Percentiles rank a stretch among this genome's conserved stretches.
Conservation (phyloP, 139 green algal genomes). For the Chlorella sp. region DNA sequence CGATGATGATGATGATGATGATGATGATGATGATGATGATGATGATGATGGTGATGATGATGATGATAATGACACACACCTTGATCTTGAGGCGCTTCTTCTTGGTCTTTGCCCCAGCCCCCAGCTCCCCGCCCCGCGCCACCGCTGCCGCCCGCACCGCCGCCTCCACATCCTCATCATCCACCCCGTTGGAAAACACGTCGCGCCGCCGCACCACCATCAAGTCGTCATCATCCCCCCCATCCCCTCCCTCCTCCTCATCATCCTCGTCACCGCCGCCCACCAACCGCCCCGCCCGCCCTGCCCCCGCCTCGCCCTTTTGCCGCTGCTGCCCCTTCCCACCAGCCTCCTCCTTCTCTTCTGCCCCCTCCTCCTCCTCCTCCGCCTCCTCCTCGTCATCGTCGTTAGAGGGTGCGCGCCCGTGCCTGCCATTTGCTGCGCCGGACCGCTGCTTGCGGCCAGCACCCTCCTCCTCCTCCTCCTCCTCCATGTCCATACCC, state of each 20-base stretch:
- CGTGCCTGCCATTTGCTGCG: too few relatives aligned
- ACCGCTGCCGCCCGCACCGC: background rate
- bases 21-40: too few relatives aligned
- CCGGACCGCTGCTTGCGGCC: too few relatives aligned
- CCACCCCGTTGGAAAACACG: slow-evolving; percentile 31
- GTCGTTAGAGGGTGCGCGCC: too few relatives aligned
- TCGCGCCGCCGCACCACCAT: slow-evolving; percentile 39
- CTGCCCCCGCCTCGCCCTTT: background rate
- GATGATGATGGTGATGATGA: too few relatives aligned
- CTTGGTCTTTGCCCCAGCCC: slow-evolving; percentile 34
- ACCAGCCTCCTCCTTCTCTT: slow-evolving; percentile 1
- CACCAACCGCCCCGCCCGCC: too few relatives aligned
- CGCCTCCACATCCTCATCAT: slow-evolving; percentile 12
- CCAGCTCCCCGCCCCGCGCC: background rate
- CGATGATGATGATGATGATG: too few relatives aligned
- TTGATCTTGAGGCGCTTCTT: slow-evolving; percentile 72
- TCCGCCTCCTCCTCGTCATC: slow-evolving; percentile 8
- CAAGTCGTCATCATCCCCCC: slow-evolving; percentile 39
- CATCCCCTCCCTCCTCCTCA: background rate
- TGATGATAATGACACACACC: slow-evolving; percentile 15
- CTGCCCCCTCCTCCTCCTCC: slow-evolving; percentile 10
- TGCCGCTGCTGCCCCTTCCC: background rate
- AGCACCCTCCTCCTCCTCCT: background rate
- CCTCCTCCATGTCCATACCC: slow-evolving; percentile 11
- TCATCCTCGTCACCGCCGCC: too few relatives aligned